phyloP scores from a whole-genome alignment of 2,329 filamentous ascomycete genomes.

The Colletotrichum higginsianum region DNA sequence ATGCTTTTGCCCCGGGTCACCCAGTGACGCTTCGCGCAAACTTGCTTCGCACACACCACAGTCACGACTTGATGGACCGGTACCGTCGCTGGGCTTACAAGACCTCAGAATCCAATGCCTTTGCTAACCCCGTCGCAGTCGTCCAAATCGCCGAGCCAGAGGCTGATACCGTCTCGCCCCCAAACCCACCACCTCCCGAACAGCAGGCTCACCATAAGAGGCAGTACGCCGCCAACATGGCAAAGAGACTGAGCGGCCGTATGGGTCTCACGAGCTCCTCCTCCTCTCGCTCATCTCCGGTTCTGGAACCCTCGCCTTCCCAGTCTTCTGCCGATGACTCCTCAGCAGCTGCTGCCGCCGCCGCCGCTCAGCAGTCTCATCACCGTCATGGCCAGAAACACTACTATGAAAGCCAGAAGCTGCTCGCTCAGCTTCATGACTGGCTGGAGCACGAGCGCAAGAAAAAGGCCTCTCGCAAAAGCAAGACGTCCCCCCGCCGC shows the following conservation, averaged over 20 bases:
- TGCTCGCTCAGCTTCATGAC: conserved; percentile 82
- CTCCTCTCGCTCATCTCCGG: conserved; percentile 63
- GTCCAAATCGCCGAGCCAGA: conserved; percentile 73
- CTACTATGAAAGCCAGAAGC: conserved; percentile 63
- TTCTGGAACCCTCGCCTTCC: conserved; percentile 51
- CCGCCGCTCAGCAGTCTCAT: conserved; percentile 44
- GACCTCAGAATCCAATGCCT: conserved; percentile 36
- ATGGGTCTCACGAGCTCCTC: conserved; percentile 53
- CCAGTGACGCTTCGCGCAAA: conserved; percentile 44
- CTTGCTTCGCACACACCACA: conserved; percentile 2
- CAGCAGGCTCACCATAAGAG: conserved; percentile 55
- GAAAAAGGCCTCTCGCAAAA: conserved; percentile 73
- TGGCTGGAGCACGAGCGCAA: conserved; percentile 88
- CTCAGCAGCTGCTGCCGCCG: conserved; percentile 10
- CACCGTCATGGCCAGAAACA: conserved; percentile 54
- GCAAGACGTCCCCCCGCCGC: conserved; percentile 57
- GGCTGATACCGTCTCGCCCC: conserved; percentile 38
- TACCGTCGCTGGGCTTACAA: conserved; percentile 39
- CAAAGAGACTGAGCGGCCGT: conserved; percentile 60
- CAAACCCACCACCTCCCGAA: conserved; percentile 50
- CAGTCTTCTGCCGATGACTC: conserved; percentile 49
- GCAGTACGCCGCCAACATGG: conserved; percentile 61
- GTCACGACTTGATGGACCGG: conserved; percentile 35
- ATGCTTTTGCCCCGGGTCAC: conserved; percentile 39
- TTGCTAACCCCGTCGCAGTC: conserved; percentile 52